Evolutionary conservation across 2,329 filamentous ascomycete species (phyloP), one percentile per base, ranked within the genome.

Genomic region (Orbilia quercus): DNA sequence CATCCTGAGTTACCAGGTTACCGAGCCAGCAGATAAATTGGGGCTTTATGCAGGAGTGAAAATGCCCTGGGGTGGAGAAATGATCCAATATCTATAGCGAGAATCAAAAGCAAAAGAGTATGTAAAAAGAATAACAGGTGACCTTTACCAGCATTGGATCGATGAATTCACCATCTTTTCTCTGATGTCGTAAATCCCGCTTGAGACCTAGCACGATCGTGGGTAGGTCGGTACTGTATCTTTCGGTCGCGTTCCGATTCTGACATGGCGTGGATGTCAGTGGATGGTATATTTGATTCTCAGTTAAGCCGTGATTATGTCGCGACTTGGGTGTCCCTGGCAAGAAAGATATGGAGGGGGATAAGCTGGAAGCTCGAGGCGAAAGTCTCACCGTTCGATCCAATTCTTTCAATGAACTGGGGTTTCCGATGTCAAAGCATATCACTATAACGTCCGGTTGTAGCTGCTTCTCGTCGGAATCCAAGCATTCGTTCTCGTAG

Each of bases 371-470:
- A 34, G n/a, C 25, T 20, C 7, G 3, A 42, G 16, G 5, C 2
- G 7, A 18, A 16, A 31, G 34, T 55, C 60, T 23, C 55, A 66
- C 62, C 14, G 58, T n/a, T 3, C 38, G 18, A 22, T 48, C 65
- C 31, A 70, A 44, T 7, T 16, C 6, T 40, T 28, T 23, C 25
- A 70, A 23, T 1, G 65, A 62, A 22, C 20, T 25, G 0, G 48
- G 38, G 31, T 62, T 50, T 14, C 65, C 65, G 22, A 70, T 62
- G 57, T 70, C 57, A 28, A 55, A 70, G 47, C 65, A 70, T 42
- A 70, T 11, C 20, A 70, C 47, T 5, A 70, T 9, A 22, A 70
- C 55, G 42, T 70, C 65, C 14, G 65, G 65, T 28, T 47, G 47
- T 2, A 70, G 4, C 16, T 40, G 42, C 42, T 42, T 54, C 25